These are phyloP conservation scores for Macrophomina phaseolina DNA, from an alignment of 2,329 filamentous ascomycete species.

Conservation along the genomic window DNA sequence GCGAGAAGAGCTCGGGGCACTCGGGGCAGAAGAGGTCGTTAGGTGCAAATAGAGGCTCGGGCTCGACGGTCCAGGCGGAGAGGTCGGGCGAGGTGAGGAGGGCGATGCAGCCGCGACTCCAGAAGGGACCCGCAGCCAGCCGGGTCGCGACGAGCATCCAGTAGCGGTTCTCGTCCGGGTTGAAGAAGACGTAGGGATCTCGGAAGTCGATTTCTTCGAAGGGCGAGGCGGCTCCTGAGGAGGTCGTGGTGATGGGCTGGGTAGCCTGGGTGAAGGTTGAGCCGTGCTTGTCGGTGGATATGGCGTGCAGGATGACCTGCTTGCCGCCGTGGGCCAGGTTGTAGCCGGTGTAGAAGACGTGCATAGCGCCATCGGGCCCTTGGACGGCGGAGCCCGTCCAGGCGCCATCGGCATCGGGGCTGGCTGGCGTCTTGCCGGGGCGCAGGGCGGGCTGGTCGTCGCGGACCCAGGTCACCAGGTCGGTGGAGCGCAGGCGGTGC, in stretches of 20 bases:
- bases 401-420: slow-evolving; percentile 41
- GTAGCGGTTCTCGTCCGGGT: slow-evolving; percentile 37
- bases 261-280: slow-evolving; percentile 35
- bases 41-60: slow-evolving; percentile 42
- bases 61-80: slow-evolving; percentile 39
- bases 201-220: slow-evolving; percentile 47
- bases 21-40: slow-evolving; percentile 47
- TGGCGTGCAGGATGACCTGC: slow-evolving; percentile 42
- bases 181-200: slow-evolving; percentile 46
- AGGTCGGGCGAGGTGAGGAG: slow-evolving; percentile 44
- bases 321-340: slow-evolving; percentile 39
- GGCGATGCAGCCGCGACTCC: slow-evolving; percentile 47
- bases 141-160: slow-evolving; percentile 49
- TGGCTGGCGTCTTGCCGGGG: slow-evolving; percentile 31
- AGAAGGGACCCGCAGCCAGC: slow-evolving; percentile 40
- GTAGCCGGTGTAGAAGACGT: slow-evolving; percentile 48
- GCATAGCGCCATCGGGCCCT: slow-evolving; percentile 42
- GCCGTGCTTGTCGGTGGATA: slow-evolving; percentile 37
- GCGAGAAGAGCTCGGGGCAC: slow-evolving; percentile 45
- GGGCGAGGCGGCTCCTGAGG: slow-evolving; percentile 30
- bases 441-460: slow-evolving; percentile 35
- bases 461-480: slow-evolving; percentile 41
- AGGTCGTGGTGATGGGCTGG: slow-evolving; percentile 34
- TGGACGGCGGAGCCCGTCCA: slow-evolving; percentile 46
- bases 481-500: slow-evolving; percentile 40